Percentiles rank a stretch among this genome's conserved stretches.
phyloP scores from a whole-genome alignment of 345 rosid species.

The Conringia planisiliqua region DNA sequence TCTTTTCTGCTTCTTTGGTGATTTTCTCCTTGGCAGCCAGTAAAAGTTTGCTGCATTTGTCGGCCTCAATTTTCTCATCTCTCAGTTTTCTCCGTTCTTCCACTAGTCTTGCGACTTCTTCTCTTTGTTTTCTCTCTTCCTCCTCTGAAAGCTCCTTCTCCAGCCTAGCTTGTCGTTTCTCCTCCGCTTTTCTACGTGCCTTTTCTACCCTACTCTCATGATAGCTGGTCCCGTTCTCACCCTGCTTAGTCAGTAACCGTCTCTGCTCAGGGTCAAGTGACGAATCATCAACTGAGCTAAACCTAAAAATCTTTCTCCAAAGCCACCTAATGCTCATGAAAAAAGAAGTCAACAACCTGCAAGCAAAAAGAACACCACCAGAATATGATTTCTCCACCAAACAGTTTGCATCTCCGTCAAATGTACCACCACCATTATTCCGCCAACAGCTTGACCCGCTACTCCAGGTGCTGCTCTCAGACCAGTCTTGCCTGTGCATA shows the following conservation, averaged over 20 bases:
- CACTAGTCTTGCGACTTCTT: slow-evolving; percentile 91
- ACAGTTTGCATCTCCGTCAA: slow-evolving; percentile 75
- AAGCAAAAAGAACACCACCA: slow-evolving; percentile 58
- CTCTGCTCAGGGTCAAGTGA: slow-evolving; percentile 56
- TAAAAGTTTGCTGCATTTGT: slow-evolving; percentile 50
- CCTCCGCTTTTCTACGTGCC: slow-evolving; percentile 96
- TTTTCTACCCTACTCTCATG: slow-evolving; percentile 82
- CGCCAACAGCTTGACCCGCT: slow-evolving; percentile 55
- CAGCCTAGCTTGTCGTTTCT: slow-evolving; percentile 91
- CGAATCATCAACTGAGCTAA: slow-evolving; percentile 58
- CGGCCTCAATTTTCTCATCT: slow-evolving; percentile 77
- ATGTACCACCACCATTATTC: slow-evolving; percentile 52
- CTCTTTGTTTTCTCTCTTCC: slow-evolving; percentile 94
- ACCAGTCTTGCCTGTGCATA: slow-evolving; percentile 80
- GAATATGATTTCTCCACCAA: slow-evolving; percentile 80
- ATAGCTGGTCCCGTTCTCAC: slow-evolving; percentile 53
- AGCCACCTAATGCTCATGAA: slow-evolving; percentile 90
- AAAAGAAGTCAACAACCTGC: slow-evolving; percentile 52
- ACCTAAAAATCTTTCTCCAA: slow-evolving; percentile 84
- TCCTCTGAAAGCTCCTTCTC: slow-evolving; percentile 86
- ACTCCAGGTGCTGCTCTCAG: slow-evolving; percentile 67
- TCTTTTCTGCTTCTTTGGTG: slow-evolving; percentile 66
- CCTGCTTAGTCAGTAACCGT: slow-evolving; percentile 60
- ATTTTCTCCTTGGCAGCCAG: slow-evolving; percentile 54
- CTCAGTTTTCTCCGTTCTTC: slow-evolving; percentile 87